These are phyloP conservation scores for Aspergillus awamori DNA, from an alignment of 2,329 filamentous ascomycete genomes.

Conservation along the genomic window DNA sequence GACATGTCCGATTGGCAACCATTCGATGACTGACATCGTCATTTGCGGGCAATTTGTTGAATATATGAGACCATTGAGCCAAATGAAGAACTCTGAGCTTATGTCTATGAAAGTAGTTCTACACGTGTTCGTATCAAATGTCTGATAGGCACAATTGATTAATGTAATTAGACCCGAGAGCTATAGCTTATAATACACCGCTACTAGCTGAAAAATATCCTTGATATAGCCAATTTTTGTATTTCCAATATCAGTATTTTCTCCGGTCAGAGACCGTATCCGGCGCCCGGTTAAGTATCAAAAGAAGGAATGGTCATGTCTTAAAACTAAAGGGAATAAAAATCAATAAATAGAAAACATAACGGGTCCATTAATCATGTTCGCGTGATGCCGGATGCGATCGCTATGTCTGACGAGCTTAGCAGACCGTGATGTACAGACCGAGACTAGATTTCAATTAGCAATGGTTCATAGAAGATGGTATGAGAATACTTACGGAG, in stretches of 20 bases:
- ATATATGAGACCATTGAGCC: too few species aligned
- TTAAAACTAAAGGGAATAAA: background rate
- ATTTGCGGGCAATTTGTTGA: too few species aligned
- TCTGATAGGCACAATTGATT: background rate
- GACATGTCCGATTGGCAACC: too few species aligned
- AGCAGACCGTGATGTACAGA: slow-evolving; percentile 48
- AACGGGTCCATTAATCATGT: slow-evolving; percentile 21
- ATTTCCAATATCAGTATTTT: background rate
- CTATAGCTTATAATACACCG: background rate
- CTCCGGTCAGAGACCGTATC: background rate
- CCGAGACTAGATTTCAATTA: slow-evolving; percentile 37
- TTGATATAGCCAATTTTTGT: background rate
- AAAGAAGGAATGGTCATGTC: background rate
- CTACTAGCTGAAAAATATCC: background rate
- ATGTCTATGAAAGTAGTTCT: too few species aligned
- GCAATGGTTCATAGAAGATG: background rate
- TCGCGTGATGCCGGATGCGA: slow-evolving; percentile 16
- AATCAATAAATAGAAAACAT: slow-evolving; percentile 4
- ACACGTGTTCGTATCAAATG: background rate
- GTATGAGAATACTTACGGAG: slow-evolving; percentile 41
- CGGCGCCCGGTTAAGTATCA: background rate
- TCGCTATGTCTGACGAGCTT: slow-evolving; percentile 18
- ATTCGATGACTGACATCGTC: too few species aligned
- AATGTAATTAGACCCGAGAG: background rate
- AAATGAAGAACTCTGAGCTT: too few species aligned